Conservation (phyloP, 2,329 filamentous ascomycete species). For the Trichoderma guizhouense region DNA sequence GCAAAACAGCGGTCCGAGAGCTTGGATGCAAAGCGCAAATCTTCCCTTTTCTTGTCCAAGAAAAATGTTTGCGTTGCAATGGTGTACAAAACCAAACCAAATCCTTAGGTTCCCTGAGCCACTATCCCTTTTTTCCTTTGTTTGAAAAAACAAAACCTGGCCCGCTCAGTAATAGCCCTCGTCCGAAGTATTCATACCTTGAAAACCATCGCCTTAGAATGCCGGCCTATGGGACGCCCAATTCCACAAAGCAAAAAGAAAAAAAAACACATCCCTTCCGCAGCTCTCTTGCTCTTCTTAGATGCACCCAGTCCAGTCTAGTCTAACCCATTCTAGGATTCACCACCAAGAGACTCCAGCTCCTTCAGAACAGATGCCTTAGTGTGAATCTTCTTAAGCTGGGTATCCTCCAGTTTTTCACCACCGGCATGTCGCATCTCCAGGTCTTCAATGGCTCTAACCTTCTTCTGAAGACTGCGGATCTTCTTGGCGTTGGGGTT, state of each 20-base stretch:
- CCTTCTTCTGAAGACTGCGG: constrained; percentile 90
- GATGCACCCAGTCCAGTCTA: neutral
- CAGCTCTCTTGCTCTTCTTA: neutral
- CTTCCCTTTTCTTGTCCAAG: constrained; percentile 3
- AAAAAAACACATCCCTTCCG: neutral
- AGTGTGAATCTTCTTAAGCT: constrained; percentile 96
- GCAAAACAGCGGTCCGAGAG: neutral
- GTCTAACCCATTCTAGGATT: constrained; percentile 21
- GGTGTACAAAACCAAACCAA: constrained; percentile 17
- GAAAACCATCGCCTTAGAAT: constrained; percentile 4
- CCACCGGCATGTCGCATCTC: constrained; percentile 94
- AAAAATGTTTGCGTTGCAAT: constrained; percentile 5
- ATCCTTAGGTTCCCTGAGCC: neutral
- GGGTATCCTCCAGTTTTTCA: constrained; percentile 96
- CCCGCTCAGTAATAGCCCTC: constrained; percentile 4
- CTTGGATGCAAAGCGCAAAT: neutral
- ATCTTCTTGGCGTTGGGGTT: constrained; percentile 91
- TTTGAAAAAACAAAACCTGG: neutral
- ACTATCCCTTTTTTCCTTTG: neutral
- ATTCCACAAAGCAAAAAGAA: constrained; percentile 3
- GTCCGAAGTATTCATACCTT: constrained; percentile 1
- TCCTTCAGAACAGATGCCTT: constrained; percentile 83
- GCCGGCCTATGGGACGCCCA: neutral
- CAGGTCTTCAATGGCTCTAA: constrained; percentile 93
- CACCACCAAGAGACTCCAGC: constrained; percentile 56